Evolutionary conservation across 768 basidiomycete species (phyloP).

Genomic region (Suillus cothurnatus): DNA sequence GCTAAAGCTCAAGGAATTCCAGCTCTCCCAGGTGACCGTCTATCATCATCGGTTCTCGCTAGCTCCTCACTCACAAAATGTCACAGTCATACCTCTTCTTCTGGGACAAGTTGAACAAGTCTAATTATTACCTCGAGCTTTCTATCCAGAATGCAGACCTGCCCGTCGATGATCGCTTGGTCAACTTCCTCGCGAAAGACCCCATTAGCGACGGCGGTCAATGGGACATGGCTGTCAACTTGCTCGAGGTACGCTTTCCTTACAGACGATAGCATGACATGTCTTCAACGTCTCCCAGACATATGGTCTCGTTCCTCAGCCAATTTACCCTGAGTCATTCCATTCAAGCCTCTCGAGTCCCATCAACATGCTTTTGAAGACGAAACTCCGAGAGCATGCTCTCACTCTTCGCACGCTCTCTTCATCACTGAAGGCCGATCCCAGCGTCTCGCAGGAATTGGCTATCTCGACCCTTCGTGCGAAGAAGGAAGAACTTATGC

Average conservation of each 20-base stretch:
- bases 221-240: conserved; percentile 87
- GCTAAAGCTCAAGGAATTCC: conserved; percentile 84
- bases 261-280: background rate
- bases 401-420: conserved; percentile 73
- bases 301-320: conserved; percentile 88
- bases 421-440: conserved; percentile 51
- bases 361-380: conserved; percentile 80
- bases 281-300: conserved; percentile 40
- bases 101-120: conserved; percentile 95
- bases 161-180: conserved; percentile 81
- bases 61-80: background rate
- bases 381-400: conserved; percentile 90
- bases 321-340: conserved; percentile 80
- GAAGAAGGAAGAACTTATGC: conserved; percentile 85
- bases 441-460: conserved; percentile 45
- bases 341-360: conserved; percentile 76
- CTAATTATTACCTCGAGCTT: conserved; percentile 87
- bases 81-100: conserved; percentile 86
- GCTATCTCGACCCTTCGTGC: conserved; percentile 61
- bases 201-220: conserved; percentile 93
- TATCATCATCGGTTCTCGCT: conserved; percentile 7
- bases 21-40: conserved; percentile 76
- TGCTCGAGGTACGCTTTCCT: conserved; percentile 52
- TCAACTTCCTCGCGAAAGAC: conserved; percentile 71
- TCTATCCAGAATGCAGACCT: conserved; percentile 80